Conservation (phyloP, 208 protist genomes). For the Novymonas esmeraldas region DNA sequence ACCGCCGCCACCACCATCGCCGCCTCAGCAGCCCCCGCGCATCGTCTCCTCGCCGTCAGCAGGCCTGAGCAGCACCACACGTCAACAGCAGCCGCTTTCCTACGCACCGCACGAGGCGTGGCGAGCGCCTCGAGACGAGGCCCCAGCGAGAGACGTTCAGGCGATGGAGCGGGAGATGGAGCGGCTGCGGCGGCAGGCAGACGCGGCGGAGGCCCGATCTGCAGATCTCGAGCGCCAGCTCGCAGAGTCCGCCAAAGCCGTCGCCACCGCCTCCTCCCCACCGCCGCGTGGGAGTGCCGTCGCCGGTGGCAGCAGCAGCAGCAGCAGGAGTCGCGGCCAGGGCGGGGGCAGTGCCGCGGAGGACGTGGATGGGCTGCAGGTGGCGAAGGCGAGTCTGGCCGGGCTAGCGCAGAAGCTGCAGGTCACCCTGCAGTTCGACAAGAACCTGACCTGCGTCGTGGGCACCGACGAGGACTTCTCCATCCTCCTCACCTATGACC, state of each 20-base stretch:
- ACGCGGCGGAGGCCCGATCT: constrained; percentile 23
- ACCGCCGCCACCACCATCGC: not conserved
- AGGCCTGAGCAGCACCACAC: not conserved
- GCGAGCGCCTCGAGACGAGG: not conserved
- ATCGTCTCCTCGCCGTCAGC: not conserved
- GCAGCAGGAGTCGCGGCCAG: too few relatives aligned
- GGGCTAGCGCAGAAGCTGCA: constrained; percentile 51
- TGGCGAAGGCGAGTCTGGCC: constrained; percentile 58
- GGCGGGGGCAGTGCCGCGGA: not conserved
- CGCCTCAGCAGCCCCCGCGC: not conserved
- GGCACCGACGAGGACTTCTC: constrained; percentile 64
- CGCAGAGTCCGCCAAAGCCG: not conserved
- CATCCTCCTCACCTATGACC: constrained; percentile 76
- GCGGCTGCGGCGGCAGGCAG: constrained; percentile 36
- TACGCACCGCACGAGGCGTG: not conserved
- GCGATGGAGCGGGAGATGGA: constrained; percentile 32
- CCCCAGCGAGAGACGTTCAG: not conserved
- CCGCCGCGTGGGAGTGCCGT: not conserved
- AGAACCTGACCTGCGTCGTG: constrained; percentile 76
- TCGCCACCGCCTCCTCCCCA: not conserved
- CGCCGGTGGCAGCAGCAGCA: too few relatives aligned
- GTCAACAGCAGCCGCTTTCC: not conserved
- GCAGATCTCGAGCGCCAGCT: constrained; percentile 29
- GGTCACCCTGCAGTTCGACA: constrained; percentile 65
- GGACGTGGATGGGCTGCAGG: constrained; percentile 42